Evolutionary conservation across 139 green algal species (phyloP).

Genomic region (Auxenochlorella pyrenoidosa): DNA sequence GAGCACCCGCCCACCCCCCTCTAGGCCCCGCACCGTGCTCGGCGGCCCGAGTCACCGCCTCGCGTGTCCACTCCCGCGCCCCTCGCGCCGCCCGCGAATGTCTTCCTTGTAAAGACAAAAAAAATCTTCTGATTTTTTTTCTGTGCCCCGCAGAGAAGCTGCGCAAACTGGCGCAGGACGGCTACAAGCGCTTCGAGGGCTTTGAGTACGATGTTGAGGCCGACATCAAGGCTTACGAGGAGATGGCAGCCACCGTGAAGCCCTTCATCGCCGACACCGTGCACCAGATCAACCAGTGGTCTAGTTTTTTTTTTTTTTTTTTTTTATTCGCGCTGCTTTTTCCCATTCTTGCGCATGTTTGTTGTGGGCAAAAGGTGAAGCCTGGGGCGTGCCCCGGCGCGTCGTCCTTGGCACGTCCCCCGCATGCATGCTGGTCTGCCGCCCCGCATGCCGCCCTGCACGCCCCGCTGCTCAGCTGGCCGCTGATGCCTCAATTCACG

Average conservation of each 20-base stretch:
- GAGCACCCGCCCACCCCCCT: too few relatives aligned
- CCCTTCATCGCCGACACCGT: conserved; percentile 87
- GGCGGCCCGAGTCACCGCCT: too few relatives aligned
- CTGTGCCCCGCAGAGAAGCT: conserved; percentile 82
- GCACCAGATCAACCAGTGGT: conserved; percentile 72
- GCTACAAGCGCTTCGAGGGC: conserved; percentile 76
- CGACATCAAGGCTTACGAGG: conserved; percentile 83
- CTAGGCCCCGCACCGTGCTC: too few relatives aligned
- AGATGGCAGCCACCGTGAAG: conserved; percentile 61
- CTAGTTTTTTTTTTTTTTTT: neutral
- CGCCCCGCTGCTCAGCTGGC: neutral
- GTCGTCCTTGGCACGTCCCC: too few relatives aligned
- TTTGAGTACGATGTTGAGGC: conserved; percentile 89
- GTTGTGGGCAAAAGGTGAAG: too few relatives aligned
- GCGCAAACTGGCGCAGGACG: conserved; percentile 75
- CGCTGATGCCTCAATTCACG: conserved; percentile 15
- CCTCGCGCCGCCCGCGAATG: too few relatives aligned
- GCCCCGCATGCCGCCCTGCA: neutral
- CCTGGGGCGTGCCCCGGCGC: too few relatives aligned
- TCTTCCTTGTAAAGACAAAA: too few relatives aligned
- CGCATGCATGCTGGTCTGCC: too few relatives aligned
- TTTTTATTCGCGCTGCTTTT: neutral
- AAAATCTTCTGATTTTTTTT: too few relatives aligned
- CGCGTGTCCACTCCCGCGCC: too few relatives aligned
- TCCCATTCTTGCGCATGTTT: neutral